Base-by-base conservation (phyloP, 768 basidiomycete genomes). In the Tricholoma bakamatsutake region DNA sequence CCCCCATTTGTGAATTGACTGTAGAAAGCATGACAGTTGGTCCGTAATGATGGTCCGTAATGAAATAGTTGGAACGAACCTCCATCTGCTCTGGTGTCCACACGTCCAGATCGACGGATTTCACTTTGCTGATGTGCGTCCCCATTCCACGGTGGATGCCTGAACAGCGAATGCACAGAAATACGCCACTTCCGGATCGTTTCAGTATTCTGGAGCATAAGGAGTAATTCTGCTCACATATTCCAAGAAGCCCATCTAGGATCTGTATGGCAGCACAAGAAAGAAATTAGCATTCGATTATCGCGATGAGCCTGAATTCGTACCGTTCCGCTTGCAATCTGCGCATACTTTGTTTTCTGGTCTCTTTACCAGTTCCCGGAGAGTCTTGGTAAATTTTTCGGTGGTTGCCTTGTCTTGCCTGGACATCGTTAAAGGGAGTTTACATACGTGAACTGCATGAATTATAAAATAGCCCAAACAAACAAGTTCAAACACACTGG, bases 181-280 rank as follows among this genome's bases (percentile, higher is more conserved):
- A 97, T 1, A 93, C 88, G 21, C 96, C 96, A 27, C 92, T 94
- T 59, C 18, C 54, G 8, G 49, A 34, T 8, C 1, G 4, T 50
- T 27, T 60, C 11, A 67, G 27, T 46, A 34, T 11, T 21, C 28
- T 17, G 13, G 15, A 52, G 50, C 37, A 10, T 21, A 56, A 15
- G 5, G 8, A 52, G 12, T 57, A 46, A 34, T 24, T 21, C 30
- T 50, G 65, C 85, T 61, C 66, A 93, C 90, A 98, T 71, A 69
- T 98, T 98, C 90, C 94, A 97, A 7, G 93, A 93, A 42, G 96
- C 96, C 96, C 96, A 99, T 63, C 96, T 81, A 43, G 96, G 92
- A 78, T 98, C 95, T 97, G 39, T 21, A 15, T 48, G 42, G 10
- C 52, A 27, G 10, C 52, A 27, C 21, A 54, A 35, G 21, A 34